Base-by-base conservation (phyloP, 805 yeast genomes). In the Lachancea meyersii region DNA sequence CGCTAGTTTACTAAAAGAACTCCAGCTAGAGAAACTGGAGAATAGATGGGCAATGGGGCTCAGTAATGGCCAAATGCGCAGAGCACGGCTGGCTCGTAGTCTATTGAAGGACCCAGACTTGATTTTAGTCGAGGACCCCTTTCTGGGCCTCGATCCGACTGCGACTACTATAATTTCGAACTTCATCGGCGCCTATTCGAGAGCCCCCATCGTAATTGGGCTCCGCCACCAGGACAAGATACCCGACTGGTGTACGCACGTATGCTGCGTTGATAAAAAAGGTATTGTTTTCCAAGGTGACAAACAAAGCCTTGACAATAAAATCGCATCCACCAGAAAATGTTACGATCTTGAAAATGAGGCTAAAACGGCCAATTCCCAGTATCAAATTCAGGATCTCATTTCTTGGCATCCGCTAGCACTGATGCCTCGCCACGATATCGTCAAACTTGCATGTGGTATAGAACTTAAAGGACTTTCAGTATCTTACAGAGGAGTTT, bases 51-150 rank as follows among this genome's bases (percentile, higher is more conserved):
- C 85, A 26, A 86, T 86, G 60, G 85, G 91, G 0, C 67, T 93
- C 34, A 85, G 95, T 60, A 93, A 93, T 61, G 98, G 98, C 0
- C 98, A 93, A 62, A 79, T 85, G 60, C 72, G 98, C 52, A 70
- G 98, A 39, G 95, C 97, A 0, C 72, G 96, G 47, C 65, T 93
- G 21, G 97, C 96, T 0, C 73, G 76, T 47, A 79, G 88, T 0
- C 53, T 93, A 33, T 71, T 86, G 43, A 68, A 70, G 35, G 66
- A 74, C 26, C 95, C 97, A 0, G 67, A 70, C 34, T 50, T 88
- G 23, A 64, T 88, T 41, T 58, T 91, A 4, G 71, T 91, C 16
- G 97, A 93, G 60, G 97, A 93, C 54, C 96, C 96, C 8, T 91
- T 88, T 53, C 61, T 93, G 31, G 98, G 97, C 0, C 68, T 91